Evolutionary conservation across 768 basidiomycete genomes (phyloP).

Genomic region (Boletus coccyginus): DNA sequence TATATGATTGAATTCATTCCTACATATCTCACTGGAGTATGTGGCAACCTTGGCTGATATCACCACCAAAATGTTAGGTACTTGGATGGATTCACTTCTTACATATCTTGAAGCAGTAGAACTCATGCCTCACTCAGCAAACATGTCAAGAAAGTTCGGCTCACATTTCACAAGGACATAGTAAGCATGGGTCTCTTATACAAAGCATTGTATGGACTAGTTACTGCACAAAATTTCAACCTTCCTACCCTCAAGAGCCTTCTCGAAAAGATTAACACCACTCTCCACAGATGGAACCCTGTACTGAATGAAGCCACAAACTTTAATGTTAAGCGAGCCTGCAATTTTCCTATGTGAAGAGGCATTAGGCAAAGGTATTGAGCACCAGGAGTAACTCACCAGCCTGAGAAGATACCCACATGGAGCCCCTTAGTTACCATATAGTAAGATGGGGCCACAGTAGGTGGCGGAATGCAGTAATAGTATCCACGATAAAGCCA

Average conservation of each 20-base stretch:
- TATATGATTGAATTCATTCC: too few species aligned
- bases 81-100: too few species aligned
- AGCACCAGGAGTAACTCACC: not conserved
- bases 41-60: too few species aligned
- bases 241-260: not conserved
- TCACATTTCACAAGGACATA: too few species aligned
- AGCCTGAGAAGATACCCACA: not conserved
- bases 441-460: not conserved
- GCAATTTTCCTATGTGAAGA: not conserved
- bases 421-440: not conserved
- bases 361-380: not conserved
- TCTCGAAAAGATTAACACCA: not conserved
- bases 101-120: too few species aligned
- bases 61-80: too few species aligned
- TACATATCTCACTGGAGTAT: too few species aligned
- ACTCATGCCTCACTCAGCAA: too few species aligned
- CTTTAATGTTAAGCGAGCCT: not conserved
- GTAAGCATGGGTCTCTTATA: too few species aligned
- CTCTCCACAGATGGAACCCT: not conserved
- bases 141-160: too few species aligned
- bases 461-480: not conserved
- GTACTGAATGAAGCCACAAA: not conserved
- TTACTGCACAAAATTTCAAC: not conserved
- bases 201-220: too few species aligned
- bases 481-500: not conserved